Evolutionary conservation across 1,139 yeast species (phyloP).

Genomic region (Pichia sp.): DNA sequence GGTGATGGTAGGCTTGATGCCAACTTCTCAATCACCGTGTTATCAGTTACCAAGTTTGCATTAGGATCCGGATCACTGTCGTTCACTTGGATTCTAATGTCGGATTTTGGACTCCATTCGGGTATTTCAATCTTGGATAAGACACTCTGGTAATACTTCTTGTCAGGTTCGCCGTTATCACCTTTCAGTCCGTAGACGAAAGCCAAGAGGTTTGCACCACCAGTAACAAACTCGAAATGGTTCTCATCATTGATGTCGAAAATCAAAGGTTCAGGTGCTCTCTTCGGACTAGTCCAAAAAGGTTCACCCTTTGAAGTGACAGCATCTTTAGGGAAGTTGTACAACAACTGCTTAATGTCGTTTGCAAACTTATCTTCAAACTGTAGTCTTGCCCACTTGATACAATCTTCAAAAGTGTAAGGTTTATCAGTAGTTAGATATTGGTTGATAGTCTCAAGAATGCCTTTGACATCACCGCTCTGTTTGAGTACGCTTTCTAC

Average conservation of each 20-base stretch:
- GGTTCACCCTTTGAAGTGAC: conserved; percentile 86
- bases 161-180: conserved; percentile 48
- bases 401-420: conserved; percentile 85
- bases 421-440: conserved; percentile 75
- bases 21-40: conserved; percentile 55
- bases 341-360: conserved; percentile 84
- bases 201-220: conserved; percentile 90
- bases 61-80: conserved; percentile 87
- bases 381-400: conserved; percentile 89
- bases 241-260: conserved; percentile 74
- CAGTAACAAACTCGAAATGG: conserved; percentile 78
- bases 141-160: conserved; percentile 43
- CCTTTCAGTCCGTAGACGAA: conserved; percentile 79
- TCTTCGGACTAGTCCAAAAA: conserved; percentile 97
- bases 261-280: conserved; percentile 82
- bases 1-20: conserved; percentile 86
- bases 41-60: conserved; percentile 50
- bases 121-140: conserved; percentile 54
- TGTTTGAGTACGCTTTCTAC: conserved; percentile 89
- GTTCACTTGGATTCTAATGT: conserved; percentile 77
- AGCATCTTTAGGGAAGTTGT: conserved; percentile 93
- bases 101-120: conserved; percentile 69
- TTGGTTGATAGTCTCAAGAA: conserved; percentile 70
- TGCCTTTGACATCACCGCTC: conserved; percentile 85
- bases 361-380: conserved; percentile 81